Base-by-base conservation (phyloP, 140 eudicot species). In the Senecio squalidus region DNA sequence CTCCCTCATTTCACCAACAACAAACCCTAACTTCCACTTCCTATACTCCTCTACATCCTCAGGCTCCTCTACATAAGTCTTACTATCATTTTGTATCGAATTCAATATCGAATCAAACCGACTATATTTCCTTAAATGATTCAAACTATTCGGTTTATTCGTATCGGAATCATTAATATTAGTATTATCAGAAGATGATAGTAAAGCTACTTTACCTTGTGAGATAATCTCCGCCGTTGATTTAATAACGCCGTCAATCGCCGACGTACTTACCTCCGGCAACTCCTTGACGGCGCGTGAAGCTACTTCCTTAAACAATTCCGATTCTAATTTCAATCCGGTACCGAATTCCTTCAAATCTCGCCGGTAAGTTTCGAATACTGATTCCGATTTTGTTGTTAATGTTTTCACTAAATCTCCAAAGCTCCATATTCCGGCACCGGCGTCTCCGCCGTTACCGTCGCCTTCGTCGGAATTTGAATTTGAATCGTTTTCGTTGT, bases 281-380 rank as follows among this genome's bases (percentile, higher is more conserved):
- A 89, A 71, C 30, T 89, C 97, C 85, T 85, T 89, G 49, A 85
- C 93, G 24, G 88, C 97, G 18, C 84, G 88, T 66, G 82, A 77
- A 4, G 97, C 97, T 1, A 66, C 92, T 49, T 83, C 95, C 9
- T 78, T 80, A 51, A 86, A 59, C 60, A 84, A 18, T 26, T 71
- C 94, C 3, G 96, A 83, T 56, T 92, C 98, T 18, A 77, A 84
- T 54, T 77, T 67, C 21, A 87, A 63, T 5, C 96, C 98, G 26
- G 86, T 60, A 0, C 84, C 74, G 46, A 92, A 92, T 52, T 92
- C 98, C 77, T 84, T 64, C 6, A 92, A 69, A 76, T 91, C 98
- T 16, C 88, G 89, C 1, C 88, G 76, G 80, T 86, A 86, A 0
- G 85, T 81, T 54, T 86, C 91, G 74, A 91, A 25, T 5, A 83